Evolutionary conservation across 75 land plant genomes (phyloP).

Genomic region (Larix kaempferi): DNA sequence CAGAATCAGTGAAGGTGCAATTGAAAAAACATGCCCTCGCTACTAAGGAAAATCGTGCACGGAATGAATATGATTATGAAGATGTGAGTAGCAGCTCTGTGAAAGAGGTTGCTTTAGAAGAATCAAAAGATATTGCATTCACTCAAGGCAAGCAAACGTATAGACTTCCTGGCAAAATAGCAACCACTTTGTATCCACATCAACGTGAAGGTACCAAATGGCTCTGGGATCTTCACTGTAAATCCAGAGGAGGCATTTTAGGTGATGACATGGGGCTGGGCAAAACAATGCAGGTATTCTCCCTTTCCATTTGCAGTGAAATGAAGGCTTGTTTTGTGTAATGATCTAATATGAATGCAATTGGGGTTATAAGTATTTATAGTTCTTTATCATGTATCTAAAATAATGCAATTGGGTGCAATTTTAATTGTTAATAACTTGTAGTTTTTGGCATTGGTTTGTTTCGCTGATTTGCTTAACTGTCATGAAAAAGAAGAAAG

Average conservation of each 20-base stretch:
- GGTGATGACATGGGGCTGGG: constrained; percentile 99
- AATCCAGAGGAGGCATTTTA: constrained; percentile 82
- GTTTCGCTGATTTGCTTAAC: no score
- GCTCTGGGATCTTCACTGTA: constrained; percentile 88
- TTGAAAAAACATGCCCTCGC: neutral
- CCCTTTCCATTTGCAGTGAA: neutral
- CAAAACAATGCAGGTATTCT: constrained; percentile 94
- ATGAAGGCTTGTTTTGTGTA: neutral
- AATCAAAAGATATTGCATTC: constrained; percentile 26
- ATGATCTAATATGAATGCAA: neutral
- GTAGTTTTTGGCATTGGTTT: neutral
- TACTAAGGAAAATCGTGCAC: neutral
- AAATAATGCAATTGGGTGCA: neutral
- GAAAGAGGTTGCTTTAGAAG: constrained; percentile 16
- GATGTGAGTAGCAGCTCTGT: constrained; percentile 10
- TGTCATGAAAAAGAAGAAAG: no score
- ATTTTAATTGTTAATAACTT: neutral
- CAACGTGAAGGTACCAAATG: constrained; percentile 86
- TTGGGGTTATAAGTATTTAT: neutral
- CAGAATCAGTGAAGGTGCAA: neutral
- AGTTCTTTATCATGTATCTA: neutral
- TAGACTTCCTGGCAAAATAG: constrained; percentile 47
- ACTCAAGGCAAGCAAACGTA: constrained; percentile 32
- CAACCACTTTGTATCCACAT: constrained; percentile 76
- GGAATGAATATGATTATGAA: neutral